Evolutionary conservation across 2,329 filamentous ascomycete genomes (phyloP).

Genomic region (Microcyclosporella mali): DNA sequence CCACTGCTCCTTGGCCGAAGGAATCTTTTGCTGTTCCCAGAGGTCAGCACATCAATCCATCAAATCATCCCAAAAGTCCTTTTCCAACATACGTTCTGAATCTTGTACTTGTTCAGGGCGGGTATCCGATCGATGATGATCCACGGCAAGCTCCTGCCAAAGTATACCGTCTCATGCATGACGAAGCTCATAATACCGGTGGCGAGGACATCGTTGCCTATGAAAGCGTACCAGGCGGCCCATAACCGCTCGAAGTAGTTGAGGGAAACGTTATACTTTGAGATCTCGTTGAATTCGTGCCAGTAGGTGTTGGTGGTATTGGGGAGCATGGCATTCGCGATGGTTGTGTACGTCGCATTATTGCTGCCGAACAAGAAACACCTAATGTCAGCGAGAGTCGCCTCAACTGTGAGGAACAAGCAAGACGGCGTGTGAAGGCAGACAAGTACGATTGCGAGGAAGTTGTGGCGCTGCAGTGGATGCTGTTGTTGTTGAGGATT

Average conservation of each 20-base stretch:
- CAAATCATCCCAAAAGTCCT: not conserved
- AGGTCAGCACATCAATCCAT: conserved; percentile 17
- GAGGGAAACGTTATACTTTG: conserved; percentile 73
- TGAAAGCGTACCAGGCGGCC: conserved; percentile 94
- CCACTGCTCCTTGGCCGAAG: conserved; percentile 89
- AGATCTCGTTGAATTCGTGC: conserved; percentile 59
- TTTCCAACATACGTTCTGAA: conserved; percentile 63
- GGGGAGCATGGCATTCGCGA: conserved; percentile 33
- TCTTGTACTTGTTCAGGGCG: conserved; percentile 88
- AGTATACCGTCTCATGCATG: conserved; percentile 93
- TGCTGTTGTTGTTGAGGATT: not conserved
- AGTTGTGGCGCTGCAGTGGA: not conserved
- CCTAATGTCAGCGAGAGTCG: conserved; percentile 1
- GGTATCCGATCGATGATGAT: conserved; percentile 86
- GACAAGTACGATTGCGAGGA: not conserved
- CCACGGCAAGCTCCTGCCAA: conserved; percentile 84
- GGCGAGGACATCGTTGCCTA: conserved; percentile 94
- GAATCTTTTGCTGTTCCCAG: conserved; percentile 63
- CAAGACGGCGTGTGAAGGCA: not conserved
- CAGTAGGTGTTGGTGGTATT: conserved; percentile 53
- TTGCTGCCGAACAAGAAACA: conserved; percentile 15
- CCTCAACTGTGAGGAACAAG: not conserved
- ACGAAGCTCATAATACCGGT: conserved; percentile 96
- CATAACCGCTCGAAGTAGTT: conserved; percentile 83
- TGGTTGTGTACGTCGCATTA: conserved; percentile 29